Conservation (phyloP, 2,329 filamentous ascomycete genomes). For the Fusarium vanettenii region DNA sequence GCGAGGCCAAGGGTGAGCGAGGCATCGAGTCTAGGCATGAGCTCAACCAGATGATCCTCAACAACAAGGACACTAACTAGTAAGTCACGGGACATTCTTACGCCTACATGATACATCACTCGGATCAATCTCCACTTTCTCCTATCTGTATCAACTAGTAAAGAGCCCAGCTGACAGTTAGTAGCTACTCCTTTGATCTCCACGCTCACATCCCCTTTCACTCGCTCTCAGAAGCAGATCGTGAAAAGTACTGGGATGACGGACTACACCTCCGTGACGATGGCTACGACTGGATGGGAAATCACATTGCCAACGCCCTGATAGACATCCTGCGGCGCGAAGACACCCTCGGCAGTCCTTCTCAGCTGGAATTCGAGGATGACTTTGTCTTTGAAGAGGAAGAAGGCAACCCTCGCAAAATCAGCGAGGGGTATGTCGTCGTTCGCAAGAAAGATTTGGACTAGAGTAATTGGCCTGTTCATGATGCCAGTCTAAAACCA, state of each 20-base stretch:
- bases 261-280: conserved; percentile 66
- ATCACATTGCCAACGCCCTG: conserved; percentile 64
- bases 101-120: not conserved
- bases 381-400: conserved; percentile 62
- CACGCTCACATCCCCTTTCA: conserved; percentile 65
- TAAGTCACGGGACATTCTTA: conserved; percentile 50
- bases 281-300: conserved; percentile 73
- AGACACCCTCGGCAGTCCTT: conserved; percentile 27
- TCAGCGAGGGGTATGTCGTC: conserved; percentile 66
- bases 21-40: conserved; percentile 52
- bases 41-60: conserved; percentile 66
- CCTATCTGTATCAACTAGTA: not conserved
- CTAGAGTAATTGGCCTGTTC: conserved; percentile 43
- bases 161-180: not conserved
- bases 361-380: conserved; percentile 4
- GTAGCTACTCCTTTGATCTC: conserved; percentile 69
- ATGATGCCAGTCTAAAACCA: conserved; percentile 30
- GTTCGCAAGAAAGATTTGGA: conserved; percentile 65
- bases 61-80: conserved; percentile 62
- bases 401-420: conserved; percentile 55
- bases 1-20: conserved; percentile 43
- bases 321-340: conserved; percentile 57
- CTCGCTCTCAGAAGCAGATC: conserved; percentile 58
- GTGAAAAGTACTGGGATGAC: conserved; percentile 69
- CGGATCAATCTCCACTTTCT: not conserved